Conservation (phyloP, 306 rosid species). For the Sesbania bispinosa region DNA sequence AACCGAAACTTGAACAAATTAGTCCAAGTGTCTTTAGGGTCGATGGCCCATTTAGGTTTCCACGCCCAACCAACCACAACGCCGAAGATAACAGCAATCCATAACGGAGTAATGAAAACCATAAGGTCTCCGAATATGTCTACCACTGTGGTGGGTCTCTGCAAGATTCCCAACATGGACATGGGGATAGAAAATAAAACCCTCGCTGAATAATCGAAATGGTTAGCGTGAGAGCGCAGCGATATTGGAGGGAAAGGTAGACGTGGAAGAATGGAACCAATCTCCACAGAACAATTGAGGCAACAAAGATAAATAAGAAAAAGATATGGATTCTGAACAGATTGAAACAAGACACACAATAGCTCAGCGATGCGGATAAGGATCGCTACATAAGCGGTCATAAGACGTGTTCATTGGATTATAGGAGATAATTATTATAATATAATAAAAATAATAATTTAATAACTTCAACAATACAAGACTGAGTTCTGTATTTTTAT, state of each 20-base stretch:
- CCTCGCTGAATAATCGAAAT: neutral
- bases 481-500: too few relatives aligned
- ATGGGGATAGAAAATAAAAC: neutral
- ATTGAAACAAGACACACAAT: too few relatives aligned
- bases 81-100: constrained; percentile 77
- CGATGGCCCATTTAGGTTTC: constrained; percentile 87
- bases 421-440: too few relatives aligned
- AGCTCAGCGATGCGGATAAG: constrained; percentile 57
- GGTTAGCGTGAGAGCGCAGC: constrained; percentile 33
- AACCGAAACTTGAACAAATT: constrained; percentile 21
- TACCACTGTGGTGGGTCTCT: constrained; percentile 5
- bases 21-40: constrained; percentile 28
- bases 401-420: constrained; percentile 26
- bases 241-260: constrained; percentile 18
- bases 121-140: constrained; percentile 41
- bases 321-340: constrained; percentile 18
- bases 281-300: constrained; percentile 8
- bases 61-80: constrained; percentile 91
- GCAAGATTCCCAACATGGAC: constrained; percentile 40
- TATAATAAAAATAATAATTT: too few relatives aligned
- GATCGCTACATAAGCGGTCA: constrained; percentile 52
- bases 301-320: constrained; percentile 32
- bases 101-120: constrained; percentile 59
- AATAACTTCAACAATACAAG: too few relatives aligned
- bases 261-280: constrained; percentile 10